Evolutionary conservation across 139 green algal genomes (phyloP).

Genomic region (Zygnema circumcarinatum): DNA sequence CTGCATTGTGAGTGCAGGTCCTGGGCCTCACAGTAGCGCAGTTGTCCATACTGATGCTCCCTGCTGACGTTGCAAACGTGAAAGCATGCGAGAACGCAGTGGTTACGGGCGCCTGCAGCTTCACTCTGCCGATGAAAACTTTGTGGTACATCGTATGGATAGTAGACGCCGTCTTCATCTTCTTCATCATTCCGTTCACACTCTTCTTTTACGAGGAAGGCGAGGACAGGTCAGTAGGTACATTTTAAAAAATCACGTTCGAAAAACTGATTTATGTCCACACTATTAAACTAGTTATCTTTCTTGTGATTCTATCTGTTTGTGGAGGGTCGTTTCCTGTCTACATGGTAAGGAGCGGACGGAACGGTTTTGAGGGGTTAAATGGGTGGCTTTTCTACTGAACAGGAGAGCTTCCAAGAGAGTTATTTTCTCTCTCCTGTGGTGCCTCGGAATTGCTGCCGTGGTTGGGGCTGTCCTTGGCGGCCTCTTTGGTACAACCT

Average conservation of each 20-base stretch:
- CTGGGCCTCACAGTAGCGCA: conserved; percentile 86
- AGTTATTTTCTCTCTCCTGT: conserved; percentile 15
- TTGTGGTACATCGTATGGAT: conserved; percentile 83
- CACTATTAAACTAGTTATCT: too few species aligned
- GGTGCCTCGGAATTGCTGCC: conserved; percentile 22
- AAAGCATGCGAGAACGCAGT: conserved; percentile 75
- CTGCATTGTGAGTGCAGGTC: too few species aligned
- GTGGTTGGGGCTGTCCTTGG: conserved; percentile 59
- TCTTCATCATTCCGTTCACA: conserved; percentile 88
- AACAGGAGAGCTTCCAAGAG: conserved; percentile 30
- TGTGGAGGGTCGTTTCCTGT: too few species aligned
- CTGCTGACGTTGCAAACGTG: conserved; percentile 91
- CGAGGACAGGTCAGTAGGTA: conserved; percentile 73
- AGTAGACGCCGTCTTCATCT: conserved; percentile 78
- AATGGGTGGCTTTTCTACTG: not conserved
- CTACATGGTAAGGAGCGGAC: too few species aligned
- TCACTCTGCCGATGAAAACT: conserved; percentile 85
- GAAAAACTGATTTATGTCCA: not conserved
- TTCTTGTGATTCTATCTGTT: too few species aligned
- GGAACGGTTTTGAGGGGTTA: too few species aligned
- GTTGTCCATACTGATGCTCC: conserved; percentile 90
- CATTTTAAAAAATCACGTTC: not conserved
- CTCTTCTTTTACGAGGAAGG: conserved; percentile 98
- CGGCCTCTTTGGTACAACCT: conserved; percentile 55
- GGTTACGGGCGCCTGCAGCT: conserved; percentile 76